Conservation (phyloP, 2,329 filamentous ascomycete species). For the Westerdykella aurantiaca region DNA sequence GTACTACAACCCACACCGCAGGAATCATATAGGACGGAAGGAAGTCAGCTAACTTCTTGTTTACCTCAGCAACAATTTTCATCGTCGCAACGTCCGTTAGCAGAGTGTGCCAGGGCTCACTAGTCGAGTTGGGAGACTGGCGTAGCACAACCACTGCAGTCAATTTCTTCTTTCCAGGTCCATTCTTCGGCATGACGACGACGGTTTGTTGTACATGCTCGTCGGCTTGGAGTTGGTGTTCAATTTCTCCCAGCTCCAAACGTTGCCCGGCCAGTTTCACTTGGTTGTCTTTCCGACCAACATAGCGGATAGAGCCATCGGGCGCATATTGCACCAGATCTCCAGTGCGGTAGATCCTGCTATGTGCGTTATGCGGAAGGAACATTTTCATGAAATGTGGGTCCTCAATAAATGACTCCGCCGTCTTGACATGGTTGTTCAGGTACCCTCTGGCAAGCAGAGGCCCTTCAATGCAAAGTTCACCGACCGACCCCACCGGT, state of each 20-base stretch:
- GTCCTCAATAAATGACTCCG: conserved; percentile 21
- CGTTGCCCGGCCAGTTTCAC: conserved; percentile 33
- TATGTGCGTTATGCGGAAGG: background rate
- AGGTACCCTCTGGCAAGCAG: conserved; percentile 29
- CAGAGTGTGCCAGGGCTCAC: conserved; percentile 21
- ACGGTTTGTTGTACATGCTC: conserved; percentile 35
- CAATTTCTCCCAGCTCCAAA: conserved; percentile 33
- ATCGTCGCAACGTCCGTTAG: conserved; percentile 28
- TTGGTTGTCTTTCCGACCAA: conserved; percentile 31
- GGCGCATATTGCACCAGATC: conserved; percentile 27
- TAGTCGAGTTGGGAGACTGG: conserved; percentile 11
- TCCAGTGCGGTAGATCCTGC: conserved; percentile 29
- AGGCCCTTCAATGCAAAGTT: conserved; percentile 30
- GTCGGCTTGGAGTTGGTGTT: conserved; percentile 25
- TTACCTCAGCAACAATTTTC: conserved; percentile 27
- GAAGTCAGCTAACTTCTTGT: conserved; percentile 18
- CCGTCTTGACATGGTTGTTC: conserved; percentile 21
- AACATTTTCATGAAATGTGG: conserved; percentile 20
- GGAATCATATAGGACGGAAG: conserved; percentile 32
- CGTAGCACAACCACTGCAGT: conserved; percentile 41
- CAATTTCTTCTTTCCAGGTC: conserved; percentile 41
- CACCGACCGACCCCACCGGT: conserved; percentile 25
- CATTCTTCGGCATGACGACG: conserved; percentile 40
- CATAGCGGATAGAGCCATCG: conserved; percentile 25
- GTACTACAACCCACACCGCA: conserved; percentile 33